phyloP scores from a whole-genome alignment of 129 eudicot genomes.

The Sambucus nigra region DNA sequence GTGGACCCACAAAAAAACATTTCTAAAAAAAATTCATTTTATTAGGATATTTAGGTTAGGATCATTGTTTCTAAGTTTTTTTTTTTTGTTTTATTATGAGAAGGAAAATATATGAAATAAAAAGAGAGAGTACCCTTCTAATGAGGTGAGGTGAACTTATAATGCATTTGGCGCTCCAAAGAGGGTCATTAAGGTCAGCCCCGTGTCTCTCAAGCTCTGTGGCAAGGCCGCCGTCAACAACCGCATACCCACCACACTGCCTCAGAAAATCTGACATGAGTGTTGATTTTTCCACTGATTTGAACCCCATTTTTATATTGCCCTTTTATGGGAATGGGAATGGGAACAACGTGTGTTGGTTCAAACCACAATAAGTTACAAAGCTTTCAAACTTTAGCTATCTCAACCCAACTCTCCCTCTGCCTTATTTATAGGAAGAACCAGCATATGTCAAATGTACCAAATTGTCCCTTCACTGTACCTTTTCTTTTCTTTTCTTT shows the following conservation, averaged over 20 bases:
- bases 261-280: constrained; percentile 46
- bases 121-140: constrained; percentile 39
- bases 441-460: too few relatives aligned
- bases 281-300: constrained; percentile 2
- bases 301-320: constrained; percentile 4
- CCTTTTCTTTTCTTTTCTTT: too few relatives aligned
- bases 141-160: constrained; percentile 61
- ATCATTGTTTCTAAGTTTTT: too few relatives aligned
- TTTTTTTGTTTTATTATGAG: too few relatives aligned
- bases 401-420: background rate
- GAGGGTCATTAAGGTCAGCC: constrained; percentile 79
- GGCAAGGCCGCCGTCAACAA: constrained; percentile 84
- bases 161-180: constrained; percentile 93
- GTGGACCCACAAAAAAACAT: too few relatives aligned
- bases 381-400: background rate
- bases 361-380: background rate
- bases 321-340: too few relatives aligned
- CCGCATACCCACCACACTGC: constrained; percentile 65
- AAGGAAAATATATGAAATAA: background rate
- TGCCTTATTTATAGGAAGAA: background rate
- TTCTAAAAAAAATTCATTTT: too few relatives aligned
- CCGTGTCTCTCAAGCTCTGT: constrained; percentile 89
- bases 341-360: background rate
- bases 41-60: too few relatives aligned
- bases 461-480: too few relatives aligned